Percentiles rank a stretch among this genome's conserved stretches.
Evolutionary conservation across 2,329 filamentous ascomycete species (phyloP).

Genomic region (Salinomyces thailandicus): DNA sequence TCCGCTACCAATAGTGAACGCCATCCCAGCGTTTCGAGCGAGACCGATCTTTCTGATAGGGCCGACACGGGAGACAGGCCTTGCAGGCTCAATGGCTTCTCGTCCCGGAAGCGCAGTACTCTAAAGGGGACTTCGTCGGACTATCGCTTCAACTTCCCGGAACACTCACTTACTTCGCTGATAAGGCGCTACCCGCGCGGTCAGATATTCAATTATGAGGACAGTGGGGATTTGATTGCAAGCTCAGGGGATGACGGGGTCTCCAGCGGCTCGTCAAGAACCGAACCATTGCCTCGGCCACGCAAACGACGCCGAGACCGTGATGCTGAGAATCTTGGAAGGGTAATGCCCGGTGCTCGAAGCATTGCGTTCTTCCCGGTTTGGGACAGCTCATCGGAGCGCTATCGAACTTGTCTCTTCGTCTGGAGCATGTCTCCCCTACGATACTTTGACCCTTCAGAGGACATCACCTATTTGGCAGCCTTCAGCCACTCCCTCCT

Average conservation of each 20-base stretch:
- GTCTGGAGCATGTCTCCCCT: conserved; percentile 5
- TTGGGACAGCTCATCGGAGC: conserved; percentile 28
- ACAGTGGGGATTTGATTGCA: conserved; percentile 12
- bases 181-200: conserved; percentile 8
- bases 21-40: neutral
- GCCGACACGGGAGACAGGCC: neutral
- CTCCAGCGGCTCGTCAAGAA: neutral
- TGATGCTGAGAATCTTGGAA: conserved; percentile 25
- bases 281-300: neutral
- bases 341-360: conserved; percentile 29
- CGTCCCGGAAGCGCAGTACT: neutral
- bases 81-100: neutral
- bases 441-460: conserved; percentile 7
- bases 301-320: neutral
- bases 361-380: conserved; percentile 41
- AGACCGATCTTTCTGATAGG: neutral
- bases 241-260: conserved; percentile 11
- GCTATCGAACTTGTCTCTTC: conserved; percentile 4
- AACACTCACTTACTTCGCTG: conserved; percentile 3
- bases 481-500: conserved; percentile 31
- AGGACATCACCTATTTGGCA: conserved; percentile 29
- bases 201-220: conserved; percentile 14
- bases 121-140: neutral
- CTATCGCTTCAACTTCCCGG: neutral
- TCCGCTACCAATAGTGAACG: neutral